phyloP scores from a whole-genome alignment of 208 protist species.

The Leptomonas pyrrhocoris region DNA sequence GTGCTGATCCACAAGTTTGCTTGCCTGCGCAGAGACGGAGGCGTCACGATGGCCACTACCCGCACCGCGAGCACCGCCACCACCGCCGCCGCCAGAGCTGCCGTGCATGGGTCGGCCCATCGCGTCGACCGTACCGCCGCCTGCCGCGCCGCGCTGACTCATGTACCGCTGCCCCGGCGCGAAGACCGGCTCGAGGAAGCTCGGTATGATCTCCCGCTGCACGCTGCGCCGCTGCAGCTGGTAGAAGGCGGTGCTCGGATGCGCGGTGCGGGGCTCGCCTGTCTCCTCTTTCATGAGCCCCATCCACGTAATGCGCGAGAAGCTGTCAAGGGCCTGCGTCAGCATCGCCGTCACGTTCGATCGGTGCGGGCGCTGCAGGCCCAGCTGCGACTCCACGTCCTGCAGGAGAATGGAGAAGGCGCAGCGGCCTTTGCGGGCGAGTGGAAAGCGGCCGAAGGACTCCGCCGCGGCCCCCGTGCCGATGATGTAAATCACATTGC shows the following conservation, averaged over 20 bases:
- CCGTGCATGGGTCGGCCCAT: constrained; percentile 13
- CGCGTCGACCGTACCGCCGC: constrained; percentile 9
- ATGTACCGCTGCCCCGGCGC: constrained; percentile 34
- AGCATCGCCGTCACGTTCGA: constrained; percentile 71
- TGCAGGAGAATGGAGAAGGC: constrained; percentile 82
- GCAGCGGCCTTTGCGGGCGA: constrained; percentile 72
- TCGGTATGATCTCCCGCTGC: constrained; percentile 79
- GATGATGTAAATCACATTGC: constrained; percentile 85
- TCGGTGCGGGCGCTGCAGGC: constrained; percentile 52
- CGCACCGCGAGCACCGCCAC: constrained; percentile 4
- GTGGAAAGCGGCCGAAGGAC: constrained; percentile 74
- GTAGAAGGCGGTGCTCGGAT: constrained; percentile 55
- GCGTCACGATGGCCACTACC: background rate
- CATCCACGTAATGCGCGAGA: constrained; percentile 90
- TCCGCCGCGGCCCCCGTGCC: constrained; percentile 78
- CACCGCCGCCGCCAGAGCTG: constrained; percentile 11
- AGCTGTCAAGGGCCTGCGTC: constrained; percentile 73
- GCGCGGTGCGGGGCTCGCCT: constrained; percentile 61
- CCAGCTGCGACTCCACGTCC: constrained; percentile 87
- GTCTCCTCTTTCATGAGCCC: constrained; percentile 80
- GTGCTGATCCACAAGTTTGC: constrained; percentile 75
- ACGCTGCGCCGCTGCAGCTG: constrained; percentile 74
- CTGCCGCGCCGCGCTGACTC: constrained; percentile 7
- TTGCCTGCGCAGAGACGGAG: constrained; percentile 21
- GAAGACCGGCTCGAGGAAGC: constrained; percentile 80